phyloP scores from a whole-genome alignment of 148 eudicot genomes.

The Nepenthes gracilis region DNA sequence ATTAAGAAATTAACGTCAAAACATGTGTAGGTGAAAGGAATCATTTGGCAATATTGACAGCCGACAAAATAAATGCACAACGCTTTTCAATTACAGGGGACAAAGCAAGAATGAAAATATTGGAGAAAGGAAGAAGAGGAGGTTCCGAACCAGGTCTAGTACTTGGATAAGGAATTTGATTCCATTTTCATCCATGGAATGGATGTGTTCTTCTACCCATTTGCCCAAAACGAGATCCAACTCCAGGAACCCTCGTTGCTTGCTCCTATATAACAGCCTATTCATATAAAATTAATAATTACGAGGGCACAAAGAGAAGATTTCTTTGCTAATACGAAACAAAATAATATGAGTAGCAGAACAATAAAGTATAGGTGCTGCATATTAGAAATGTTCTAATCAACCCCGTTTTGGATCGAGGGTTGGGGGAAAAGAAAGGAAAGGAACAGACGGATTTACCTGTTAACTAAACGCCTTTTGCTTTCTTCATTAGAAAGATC shows the following conservation, averaged over 20 bases:
- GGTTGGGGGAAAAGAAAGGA: too few relatives aligned
- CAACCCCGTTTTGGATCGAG: too few relatives aligned
- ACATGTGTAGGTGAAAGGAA: too few relatives aligned
- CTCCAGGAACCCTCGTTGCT: constrained; percentile 90
- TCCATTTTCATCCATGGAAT: constrained; percentile 73
- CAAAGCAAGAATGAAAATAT: too few relatives aligned
- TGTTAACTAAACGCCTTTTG: constrained; percentile 60
- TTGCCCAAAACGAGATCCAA: constrained; percentile 87
- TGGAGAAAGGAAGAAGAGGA: not conserved
- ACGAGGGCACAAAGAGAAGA: not conserved
- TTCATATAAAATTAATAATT: not conserved
- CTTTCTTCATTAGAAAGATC: constrained; percentile 72
- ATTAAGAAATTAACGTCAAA: too few relatives aligned
- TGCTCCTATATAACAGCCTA: constrained; percentile 88
- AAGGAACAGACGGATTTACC: constrained; percentile 23
- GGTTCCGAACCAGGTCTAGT: constrained; percentile 66
- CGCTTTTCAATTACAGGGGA: too few relatives aligned
- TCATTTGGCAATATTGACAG: too few relatives aligned
- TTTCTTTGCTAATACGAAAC: too few relatives aligned
- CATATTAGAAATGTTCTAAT: too few relatives aligned
- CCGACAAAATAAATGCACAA: too few relatives aligned
- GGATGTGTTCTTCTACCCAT: constrained; percentile 86
- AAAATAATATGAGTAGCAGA: too few relatives aligned
- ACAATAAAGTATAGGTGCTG: too few relatives aligned
- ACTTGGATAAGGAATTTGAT: constrained; percentile 70